Base-by-base conservation (phyloP, 2,329 filamentous ascomycete genomes). In the Fusarium verticillioides region DNA sequence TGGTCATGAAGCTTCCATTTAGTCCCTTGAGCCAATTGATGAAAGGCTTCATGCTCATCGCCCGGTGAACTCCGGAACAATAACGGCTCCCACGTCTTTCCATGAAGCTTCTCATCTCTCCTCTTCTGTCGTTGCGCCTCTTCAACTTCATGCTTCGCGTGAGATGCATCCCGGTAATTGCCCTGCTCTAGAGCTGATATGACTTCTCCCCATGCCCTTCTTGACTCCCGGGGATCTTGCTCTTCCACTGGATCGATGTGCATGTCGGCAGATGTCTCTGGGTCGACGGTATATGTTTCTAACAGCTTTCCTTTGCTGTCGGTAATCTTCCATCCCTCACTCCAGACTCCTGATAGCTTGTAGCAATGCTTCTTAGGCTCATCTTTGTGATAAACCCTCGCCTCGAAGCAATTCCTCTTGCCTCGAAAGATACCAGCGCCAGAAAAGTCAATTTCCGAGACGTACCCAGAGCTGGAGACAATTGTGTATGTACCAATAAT, bases 181-280 rank as follows among this genome's bases (percentile, higher is more conserved):
- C 93, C 93, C 66, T 85, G 86, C n/a, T 85, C 82, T 64, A 97
- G 92, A 30, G 91, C 93, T 7, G 87, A 85, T 0, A 93, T 91
- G 6, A 97, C 94, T 70, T 92, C 92, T 37, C 85, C 85, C 95
- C 95, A 97, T 2, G 95, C 95, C 43, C 90, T 88, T 16, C 94
- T 88, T 13, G 92, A 93, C 84, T 97, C 95, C 78, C 94, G 91
- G 4, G 92, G 88, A 72, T 96, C 93, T 82, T 97, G 94, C 66
- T 92, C 81, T 43, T 93, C 90, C 12, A 93, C 77, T 1, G 74
- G 52, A 1, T 42, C 46, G 4, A 78, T 66, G 2, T 69, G 11
- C n/a, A 78, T 58, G 0, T 62, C 30, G 4, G 65, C 58, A 0
- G 74, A 77, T 3, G 84, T 74, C 6, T 80, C 79, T 50, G 43